Evolutionary conservation across 768 basidiomycete species (phyloP).

Genomic region (Aureoboletus auriporus): DNA sequence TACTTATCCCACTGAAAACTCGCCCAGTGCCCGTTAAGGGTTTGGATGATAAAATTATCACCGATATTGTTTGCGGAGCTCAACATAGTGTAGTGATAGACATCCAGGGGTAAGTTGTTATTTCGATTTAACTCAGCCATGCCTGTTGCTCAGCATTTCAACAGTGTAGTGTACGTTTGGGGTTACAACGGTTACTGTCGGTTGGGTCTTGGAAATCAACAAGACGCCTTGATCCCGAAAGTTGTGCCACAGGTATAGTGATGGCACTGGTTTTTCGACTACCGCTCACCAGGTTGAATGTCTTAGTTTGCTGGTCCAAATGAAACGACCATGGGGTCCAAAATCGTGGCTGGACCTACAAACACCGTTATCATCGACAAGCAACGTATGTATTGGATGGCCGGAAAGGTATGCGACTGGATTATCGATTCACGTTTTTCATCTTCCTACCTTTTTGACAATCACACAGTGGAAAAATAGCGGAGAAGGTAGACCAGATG

Average conservation of each 20-base stretch:
- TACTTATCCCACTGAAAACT: constrained; percentile 4
- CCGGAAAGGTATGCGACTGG: constrained; percentile 55
- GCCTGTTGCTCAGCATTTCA: constrained; percentile 6
- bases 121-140: neutral
- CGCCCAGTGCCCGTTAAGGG: constrained; percentile 66
- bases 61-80: constrained; percentile 79
- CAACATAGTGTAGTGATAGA: constrained; percentile 87
- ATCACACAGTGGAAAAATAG: constrained; percentile 84
- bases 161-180: constrained; percentile 77
- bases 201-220: constrained; percentile 82
- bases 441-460: constrained; percentile 3
- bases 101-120: constrained; percentile 54
- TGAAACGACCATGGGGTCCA: constrained; percentile 52
- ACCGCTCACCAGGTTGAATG: neutral
- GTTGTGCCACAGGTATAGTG: constrained; percentile 66
- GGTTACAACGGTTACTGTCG: constrained; percentile 91
- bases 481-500: constrained; percentile 64
- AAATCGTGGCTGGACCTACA: constrained; percentile 75
- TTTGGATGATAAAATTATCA: constrained; percentile 72
- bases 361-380: constrained; percentile 82
- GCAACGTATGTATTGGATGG: constrained; percentile 85
- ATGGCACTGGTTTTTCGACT: constrained; percentile 1
- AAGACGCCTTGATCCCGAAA: constrained; percentile 76
- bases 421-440: neutral
- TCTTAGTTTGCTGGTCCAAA: constrained; percentile 74